Base-by-base conservation (phyloP, 129 eudicot species). In the Chrysanthemum seticuspe region DNA sequence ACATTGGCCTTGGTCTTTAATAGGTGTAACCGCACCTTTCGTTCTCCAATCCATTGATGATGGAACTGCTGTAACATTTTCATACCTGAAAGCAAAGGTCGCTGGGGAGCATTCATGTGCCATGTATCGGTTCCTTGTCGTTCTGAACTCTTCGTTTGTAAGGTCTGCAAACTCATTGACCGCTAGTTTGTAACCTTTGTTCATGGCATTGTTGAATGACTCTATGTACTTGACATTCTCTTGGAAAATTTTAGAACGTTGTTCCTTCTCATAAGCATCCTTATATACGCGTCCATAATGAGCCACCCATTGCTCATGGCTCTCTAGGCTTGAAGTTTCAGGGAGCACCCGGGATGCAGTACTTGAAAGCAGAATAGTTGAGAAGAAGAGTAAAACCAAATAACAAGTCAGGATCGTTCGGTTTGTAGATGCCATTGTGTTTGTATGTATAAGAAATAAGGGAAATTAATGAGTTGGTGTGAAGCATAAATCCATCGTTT, bases 1-100 rank as follows among this genome's bases (percentile, higher is more conserved):
- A 65, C 82, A 78, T 72, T 72, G 83, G 56, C 78, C 83, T 57
- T 79, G 83, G 78, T 79, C 76, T 60, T 79, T 79, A 49, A 71
- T 15, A 52, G 82, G 76, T 2, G 68, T 72, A 2, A 72, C 76
- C 1, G 68, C 76, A 12, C 76, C 76, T 59, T 59, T 72, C 57
- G 66, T 15, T 61, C 78, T 72, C 83, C 83, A 79, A 56, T 79
- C 83, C 57, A 79, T 31, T 29, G 83, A 62, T 13, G 78, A 29
- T 31, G 72, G 73, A 31, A 73, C 70, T 9, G 64, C 73, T 19
- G 65, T 75, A 21, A 55, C 31, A 10, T 73, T 73, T 27, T 73
- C 71, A 13, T 62, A 62, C 62, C 27, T 72, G 60, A 72, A 72
- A 72, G 76, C 1, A 7, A 40, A 4, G 34, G 68, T 13, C 0